phyloP scores from a whole-genome alignment of 257 asterid genomes.

The Thymus quinquecostatus region DNA sequence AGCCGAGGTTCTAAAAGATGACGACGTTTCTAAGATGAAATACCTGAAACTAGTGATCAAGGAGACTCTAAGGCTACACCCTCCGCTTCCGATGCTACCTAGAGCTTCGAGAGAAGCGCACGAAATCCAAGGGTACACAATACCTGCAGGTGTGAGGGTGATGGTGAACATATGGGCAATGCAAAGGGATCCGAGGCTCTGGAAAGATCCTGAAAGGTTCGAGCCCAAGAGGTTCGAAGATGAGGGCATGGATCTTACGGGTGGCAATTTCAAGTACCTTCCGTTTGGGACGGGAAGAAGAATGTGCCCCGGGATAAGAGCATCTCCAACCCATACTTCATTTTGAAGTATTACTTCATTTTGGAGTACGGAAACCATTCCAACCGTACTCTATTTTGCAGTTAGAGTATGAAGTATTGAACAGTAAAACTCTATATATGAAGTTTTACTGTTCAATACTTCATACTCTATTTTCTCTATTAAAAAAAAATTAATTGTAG shows the following conservation, averaged over 20 bases:
- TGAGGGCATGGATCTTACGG: conserved; percentile 20
- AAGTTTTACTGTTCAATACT: too few species aligned
- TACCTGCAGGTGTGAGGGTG: conserved; percentile 32
- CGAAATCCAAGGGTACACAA: conserved; percentile 25
- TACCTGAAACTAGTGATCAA: conserved; percentile 33
- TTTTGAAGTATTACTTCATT: too few species aligned
- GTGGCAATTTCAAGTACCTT: conserved; percentile 33
- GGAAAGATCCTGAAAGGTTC: conserved; percentile 38
- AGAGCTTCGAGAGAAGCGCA: conserved; percentile 25
- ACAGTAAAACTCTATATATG: too few species aligned
- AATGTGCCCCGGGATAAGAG: conserved; percentile 38
- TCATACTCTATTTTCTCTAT: too few species aligned
- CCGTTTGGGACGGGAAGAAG: conserved; percentile 44
- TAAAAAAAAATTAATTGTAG: too few species aligned
- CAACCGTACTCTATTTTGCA: too few species aligned
- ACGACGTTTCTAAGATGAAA: conserved; percentile 25
- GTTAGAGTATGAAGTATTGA: too few species aligned
- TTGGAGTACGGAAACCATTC: too few species aligned
- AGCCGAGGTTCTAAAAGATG: conserved; percentile 2
- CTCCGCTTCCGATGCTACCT: conserved; percentile 25
- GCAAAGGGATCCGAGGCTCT: conserved; percentile 37
- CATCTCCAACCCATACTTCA: too few species aligned
- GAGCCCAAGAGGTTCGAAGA: conserved; percentile 27
- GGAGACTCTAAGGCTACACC: conserved; percentile 31
- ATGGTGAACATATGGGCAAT: conserved; percentile 44